Evolutionary conservation across 1,139 yeast genomes (phyloP), one percentile per base, ranked within the genome.

Genomic region (Pichia sp.): DNA sequence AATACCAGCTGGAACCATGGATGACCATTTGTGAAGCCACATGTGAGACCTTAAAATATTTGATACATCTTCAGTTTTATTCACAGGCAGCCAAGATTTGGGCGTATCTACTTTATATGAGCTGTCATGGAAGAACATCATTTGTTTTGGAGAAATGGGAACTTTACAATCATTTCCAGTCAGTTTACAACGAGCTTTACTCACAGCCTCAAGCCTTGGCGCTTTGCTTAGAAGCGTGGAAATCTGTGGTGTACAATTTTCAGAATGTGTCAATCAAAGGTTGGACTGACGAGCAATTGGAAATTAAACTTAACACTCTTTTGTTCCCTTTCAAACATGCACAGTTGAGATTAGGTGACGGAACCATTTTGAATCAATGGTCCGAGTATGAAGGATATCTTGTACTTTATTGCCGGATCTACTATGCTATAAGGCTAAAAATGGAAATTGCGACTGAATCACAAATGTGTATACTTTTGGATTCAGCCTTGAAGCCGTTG

Each of bases 151-250:
- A 40, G 31, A 45, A 43, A 1, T 58, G 59, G 61, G 38, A 49
- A 2, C 8, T 36, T 3, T 51, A 40, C 29, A n/a, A 6, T 0
- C 29, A 52, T n/a, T 59, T 59, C 52, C 10, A 34, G 6, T n/a
- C 5, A 7, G 51, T 54, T 6, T 58, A 41, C 23, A 13, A 44
- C 1, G 30, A 32, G 16, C 31, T 54, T 4, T 30, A 23, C 5
- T 30, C 45, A 2, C 10, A 38, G 5, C 40, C 46, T 2, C 50
- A 48, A 1, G 51, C 45, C 3, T 13, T 34, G 15, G 26, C 26
- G 2, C 13, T 51, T 4, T 52, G 56, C 7, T 19, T 59, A 2
- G 59, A 58, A n/a, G 46, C 52, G 19, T 59, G 62, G 62, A 57
- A 57, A 44, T 32, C 54, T 2, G 38, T 58, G 8, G 42, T 57